Percentiles rank a stretch among this genome's conserved stretches.
phyloP scores from a whole-genome alignment of 106 monocot genomes.

The Phalaenopsis equestris region DNA sequence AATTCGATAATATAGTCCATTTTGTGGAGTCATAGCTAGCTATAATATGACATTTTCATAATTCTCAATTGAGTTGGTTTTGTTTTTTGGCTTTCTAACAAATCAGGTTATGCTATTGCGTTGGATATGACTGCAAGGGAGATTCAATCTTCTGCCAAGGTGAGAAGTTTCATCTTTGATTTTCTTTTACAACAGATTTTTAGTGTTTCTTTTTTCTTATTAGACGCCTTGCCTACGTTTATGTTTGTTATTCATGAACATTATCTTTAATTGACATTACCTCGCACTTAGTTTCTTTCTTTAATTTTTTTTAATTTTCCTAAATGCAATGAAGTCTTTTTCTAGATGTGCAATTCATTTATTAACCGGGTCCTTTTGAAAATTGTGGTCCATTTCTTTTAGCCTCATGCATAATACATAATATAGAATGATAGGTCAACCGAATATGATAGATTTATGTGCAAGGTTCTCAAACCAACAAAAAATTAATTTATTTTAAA shows the following conservation, averaged over 20 bases:
- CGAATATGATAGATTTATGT: neutral
- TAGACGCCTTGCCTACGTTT: neutral
- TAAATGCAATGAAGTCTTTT: neutral
- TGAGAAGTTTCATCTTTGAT: slow-evolving; percentile 11
- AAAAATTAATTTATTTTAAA: neutral
- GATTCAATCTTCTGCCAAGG: slow-evolving; percentile 89
- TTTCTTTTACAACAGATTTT: neutral
- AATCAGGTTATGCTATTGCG: slow-evolving; percentile 86
- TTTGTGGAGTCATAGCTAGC: neutral
- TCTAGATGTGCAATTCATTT: neutral
- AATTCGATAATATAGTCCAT: neutral
- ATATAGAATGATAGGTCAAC: neutral
- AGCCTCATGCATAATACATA: neutral
- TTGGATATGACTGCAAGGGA: slow-evolving; percentile 99
- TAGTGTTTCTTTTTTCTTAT: neutral
- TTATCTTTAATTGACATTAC: neutral
- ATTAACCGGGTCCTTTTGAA: neutral
- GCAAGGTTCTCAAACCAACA: neutral
- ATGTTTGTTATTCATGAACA: neutral
- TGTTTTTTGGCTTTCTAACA: neutral
- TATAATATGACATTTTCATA: neutral
- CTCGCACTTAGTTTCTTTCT: neutral
- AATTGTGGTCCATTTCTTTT: neutral
- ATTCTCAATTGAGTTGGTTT: neutral
- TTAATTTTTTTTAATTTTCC: neutral